Evolutionary conservation across 106 monocot species (phyloP).

Genomic region (Posidonia australis): DNA sequence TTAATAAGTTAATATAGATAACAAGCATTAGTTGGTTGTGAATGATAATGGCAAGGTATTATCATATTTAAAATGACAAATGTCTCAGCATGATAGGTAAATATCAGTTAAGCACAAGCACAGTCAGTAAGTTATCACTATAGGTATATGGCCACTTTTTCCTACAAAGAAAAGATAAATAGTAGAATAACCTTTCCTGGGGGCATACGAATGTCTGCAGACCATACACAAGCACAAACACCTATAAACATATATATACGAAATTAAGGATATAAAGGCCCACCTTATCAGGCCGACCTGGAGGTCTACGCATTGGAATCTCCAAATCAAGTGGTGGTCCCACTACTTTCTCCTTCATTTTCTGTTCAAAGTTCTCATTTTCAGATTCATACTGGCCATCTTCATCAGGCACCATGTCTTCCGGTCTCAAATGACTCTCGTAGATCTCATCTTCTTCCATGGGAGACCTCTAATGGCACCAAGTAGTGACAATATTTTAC

Average conservation of each 20-base stretch:
- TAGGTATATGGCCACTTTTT: too few relatives aligned
- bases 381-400: constrained; percentile 67
- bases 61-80: too few relatives aligned
- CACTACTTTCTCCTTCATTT: constrained; percentile 74
- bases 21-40: too few relatives aligned
- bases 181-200: too few relatives aligned
- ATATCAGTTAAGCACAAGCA: too few relatives aligned
- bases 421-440: constrained; percentile 60
- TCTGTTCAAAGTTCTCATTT: constrained; percentile 74
- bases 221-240: too few relatives aligned
- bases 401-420: constrained; percentile 88
- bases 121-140: too few relatives aligned
- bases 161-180: too few relatives aligned
- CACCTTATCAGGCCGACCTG: constrained; percentile 67
- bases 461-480: constrained; percentile 47
- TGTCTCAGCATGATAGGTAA: too few relatives aligned
- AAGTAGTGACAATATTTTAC: not conserved
- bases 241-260: not conserved
- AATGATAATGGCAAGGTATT: too few relatives aligned
- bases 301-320: constrained; percentile 58
- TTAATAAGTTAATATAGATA: too few relatives aligned
- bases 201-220: too few relatives aligned
- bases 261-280: not conserved
- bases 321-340: constrained; percentile 88
- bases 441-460: constrained; percentile 42